These are phyloP conservation scores for Mycena albidolilacea DNA, from an alignment of 768 basidiomycete species.

Conservation along the genomic window DNA sequence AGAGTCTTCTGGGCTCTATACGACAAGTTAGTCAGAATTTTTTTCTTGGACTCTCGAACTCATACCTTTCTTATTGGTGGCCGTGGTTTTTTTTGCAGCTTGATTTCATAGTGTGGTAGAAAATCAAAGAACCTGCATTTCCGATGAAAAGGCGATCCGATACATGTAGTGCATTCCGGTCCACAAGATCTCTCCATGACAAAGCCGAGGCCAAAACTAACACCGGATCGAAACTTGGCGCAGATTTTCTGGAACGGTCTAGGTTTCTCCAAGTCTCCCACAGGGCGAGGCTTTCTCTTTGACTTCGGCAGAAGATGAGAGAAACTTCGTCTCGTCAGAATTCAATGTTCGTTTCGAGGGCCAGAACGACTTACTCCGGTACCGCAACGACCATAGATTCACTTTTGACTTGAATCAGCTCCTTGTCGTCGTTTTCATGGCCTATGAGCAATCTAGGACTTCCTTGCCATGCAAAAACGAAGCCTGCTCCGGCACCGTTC, in stretches of 20 bases:
- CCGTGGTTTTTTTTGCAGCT: constrained; percentile 64
- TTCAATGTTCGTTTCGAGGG: not conserved
- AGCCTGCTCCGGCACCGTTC: constrained; percentile 83
- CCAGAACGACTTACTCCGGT: constrained; percentile 76
- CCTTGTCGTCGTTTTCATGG: constrained; percentile 77
- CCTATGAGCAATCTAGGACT: constrained; percentile 80
- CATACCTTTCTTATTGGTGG: constrained; percentile 64
- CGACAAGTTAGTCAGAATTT: constrained; percentile 19
- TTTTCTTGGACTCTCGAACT: not conserved
- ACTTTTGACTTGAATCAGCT: constrained; percentile 87
- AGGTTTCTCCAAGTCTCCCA: constrained; percentile 35
- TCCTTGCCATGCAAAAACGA: constrained; percentile 88
- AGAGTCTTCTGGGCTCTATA: constrained; percentile 73
- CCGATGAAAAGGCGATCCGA: constrained; percentile 77
- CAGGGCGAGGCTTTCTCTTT: constrained; percentile 41
- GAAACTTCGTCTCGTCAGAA: constrained; percentile 32
- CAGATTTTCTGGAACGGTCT: constrained; percentile 76
- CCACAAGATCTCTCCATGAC: constrained; percentile 88
- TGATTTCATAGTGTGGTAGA: constrained; percentile 83
- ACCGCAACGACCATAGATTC: constrained; percentile 87
- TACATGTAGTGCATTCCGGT: constrained; percentile 73
- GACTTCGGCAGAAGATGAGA: constrained; percentile 43
- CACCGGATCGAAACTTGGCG: constrained; percentile 87
- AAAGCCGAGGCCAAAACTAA: constrained; percentile 89
- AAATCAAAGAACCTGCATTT: constrained; percentile 87